Conservation (phyloP, 768 basidiomycete species). For the Lentinula aciculospora region DNA sequence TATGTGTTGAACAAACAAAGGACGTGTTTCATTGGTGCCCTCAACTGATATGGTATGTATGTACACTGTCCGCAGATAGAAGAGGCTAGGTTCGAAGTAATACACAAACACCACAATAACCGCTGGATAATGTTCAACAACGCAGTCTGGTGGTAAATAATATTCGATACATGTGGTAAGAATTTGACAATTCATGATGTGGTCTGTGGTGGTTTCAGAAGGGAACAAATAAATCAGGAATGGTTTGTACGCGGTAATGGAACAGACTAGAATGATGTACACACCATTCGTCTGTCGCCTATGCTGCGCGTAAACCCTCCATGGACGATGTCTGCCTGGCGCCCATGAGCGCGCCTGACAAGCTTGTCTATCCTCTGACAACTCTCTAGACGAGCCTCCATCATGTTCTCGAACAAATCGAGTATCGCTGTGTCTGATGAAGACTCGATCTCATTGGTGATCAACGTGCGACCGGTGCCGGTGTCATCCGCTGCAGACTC, state of each 20-base stretch:
- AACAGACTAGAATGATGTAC: not conserved
- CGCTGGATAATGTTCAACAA: not conserved
- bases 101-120: not conserved
- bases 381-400: constrained; percentile 72
- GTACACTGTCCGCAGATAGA: not conserved
- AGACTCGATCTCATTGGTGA: constrained; percentile 11
- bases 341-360: constrained; percentile 38
- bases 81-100: not conserved
- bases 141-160: not conserved
- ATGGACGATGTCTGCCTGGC: constrained; percentile 15
- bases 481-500: not conserved
- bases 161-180: not conserved
- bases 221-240: not conserved
- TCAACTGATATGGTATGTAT: not conserved
- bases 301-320: not conserved
- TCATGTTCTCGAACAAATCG: constrained; percentile 65
- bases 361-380: constrained; percentile 62
- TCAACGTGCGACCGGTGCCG: constrained; percentile 18
- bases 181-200: not conserved
- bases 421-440: constrained; percentile 44
- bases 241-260: not conserved
- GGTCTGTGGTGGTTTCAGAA: not conserved
- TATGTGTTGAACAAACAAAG: not conserved
- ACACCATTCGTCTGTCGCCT: not conserved
- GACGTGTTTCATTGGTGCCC: not conserved